Base-by-base conservation (phyloP, 352 stramenopile genomes). In the Phytophthora macrochlamydospora region DNA sequence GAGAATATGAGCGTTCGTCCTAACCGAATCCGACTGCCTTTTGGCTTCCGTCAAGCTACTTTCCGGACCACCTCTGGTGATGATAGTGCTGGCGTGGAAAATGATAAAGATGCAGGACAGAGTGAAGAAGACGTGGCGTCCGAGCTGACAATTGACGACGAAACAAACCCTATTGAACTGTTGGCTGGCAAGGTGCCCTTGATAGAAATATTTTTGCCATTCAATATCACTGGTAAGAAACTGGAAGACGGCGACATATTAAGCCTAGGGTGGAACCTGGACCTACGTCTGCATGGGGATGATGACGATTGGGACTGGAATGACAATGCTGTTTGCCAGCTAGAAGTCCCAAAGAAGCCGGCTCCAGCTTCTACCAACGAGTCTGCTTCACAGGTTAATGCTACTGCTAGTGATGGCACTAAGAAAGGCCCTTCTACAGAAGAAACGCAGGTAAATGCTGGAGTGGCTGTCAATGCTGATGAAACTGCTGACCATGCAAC, bases 171-270 rank as follows among this genome's bases (percentile, higher is more conserved):
- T 52, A 46, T 51, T 46, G 40, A 55, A 9, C 56, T 68, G 14
- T 2, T 77, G 54, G 30, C 56, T 9, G 43, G 13, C 11, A 52
- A 76, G 7, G 57, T 78, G 33, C 67, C 71, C 24, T 52, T 73
- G 40, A 3, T 93, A 32, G 75, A 91, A 38, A 66, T 93, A 24
- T 75, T 91, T 31, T 51, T 93, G 48, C 84, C 84, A 3, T 89
- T 93, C 55, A 90, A 93, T 56, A 43, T 89, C 44, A 91, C 84
- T 4, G 81, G 77, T 6, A 93, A 91, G 63, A 76, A 90, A 38
- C 52, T 90, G 28, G 64, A 67, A 4, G 61, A 72, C 18, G 81
- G 81, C 7, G 81, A 91, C 28, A 51, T 84, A 52, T 43, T 93
- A 11, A 69, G 76, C 31, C 73, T 93, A 18, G 84, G 73, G 28